Base-by-base conservation (phyloP, 331 rosid genomes). In the Acacia pycnantha region DNA sequence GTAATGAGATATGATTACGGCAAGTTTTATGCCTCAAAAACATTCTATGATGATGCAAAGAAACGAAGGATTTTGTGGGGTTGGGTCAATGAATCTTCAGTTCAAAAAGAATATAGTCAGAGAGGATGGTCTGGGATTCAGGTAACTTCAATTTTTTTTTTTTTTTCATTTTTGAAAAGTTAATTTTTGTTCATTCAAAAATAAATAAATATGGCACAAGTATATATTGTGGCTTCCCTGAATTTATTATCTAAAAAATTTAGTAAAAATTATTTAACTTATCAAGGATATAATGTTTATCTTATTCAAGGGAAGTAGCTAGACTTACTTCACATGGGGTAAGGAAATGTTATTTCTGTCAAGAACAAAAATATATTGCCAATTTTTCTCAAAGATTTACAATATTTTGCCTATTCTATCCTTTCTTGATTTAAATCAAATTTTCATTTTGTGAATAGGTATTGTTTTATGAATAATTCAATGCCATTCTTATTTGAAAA, bases 91-190 rank as follows among this genome's bases (percentile, higher is more conserved):
- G 90, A 86, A 76, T 82, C 89, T 12, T 82, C 81, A 3, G 71
- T 35, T 37, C 62, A 33, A 40, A 21, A 50, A 2, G 84, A 84
- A 62, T 80, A 70, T 56, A 41, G 35, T 11, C n/a, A 15, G 27
- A 77, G 80, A 74, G 90, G 85, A 47, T 88, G 91, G 91, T 67
- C 87, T 3, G 88, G 88, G 24, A 75, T 88, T 77, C 91, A 88
- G 90, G 91, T 88, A 86, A 53, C 10, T 19, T 19, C 8, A 19
- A 1, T 6, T 50, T 37, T 37, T n/a, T n/a, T n/a, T n/a, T n/a
- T 5, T 37, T 37, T 37, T 6, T 6, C 8, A 37, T 6, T 1
- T 37, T 6, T 37, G 0, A 50, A 53, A 53, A 16, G 1, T 53
- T 19, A 18, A 1, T 7, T 19, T 19, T 53, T 53, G 6, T 51